Evolutionary conservation across 352 stramenopile species (phyloP).

Genomic region (Phytophthora citrophthora): DNA sequence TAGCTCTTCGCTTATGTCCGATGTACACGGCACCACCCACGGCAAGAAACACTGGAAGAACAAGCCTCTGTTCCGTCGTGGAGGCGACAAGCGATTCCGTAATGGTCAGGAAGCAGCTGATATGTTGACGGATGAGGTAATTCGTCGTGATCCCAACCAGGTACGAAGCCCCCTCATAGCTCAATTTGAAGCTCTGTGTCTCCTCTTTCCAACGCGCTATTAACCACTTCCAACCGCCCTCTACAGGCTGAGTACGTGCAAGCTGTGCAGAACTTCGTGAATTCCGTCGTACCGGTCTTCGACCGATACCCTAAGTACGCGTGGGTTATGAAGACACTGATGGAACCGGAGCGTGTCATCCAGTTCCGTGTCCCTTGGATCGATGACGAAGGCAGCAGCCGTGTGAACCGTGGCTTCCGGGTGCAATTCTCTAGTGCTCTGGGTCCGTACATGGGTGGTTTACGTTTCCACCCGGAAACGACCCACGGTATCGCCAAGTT

Average conservation of each 20-base stretch:
- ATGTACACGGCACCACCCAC: slow-evolving; percentile 88
- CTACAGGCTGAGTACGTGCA: slow-evolving; percentile 60
- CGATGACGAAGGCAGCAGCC: slow-evolving; percentile 94
- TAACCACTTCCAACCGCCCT: neutral
- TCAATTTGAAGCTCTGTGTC: slow-evolving; percentile 17
- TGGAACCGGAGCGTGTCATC: slow-evolving; percentile 96
- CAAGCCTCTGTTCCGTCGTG: slow-evolving; percentile 96
- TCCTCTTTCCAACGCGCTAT: slow-evolving; percentile 19
- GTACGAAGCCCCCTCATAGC: slow-evolving; percentile 14
- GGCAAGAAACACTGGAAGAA: slow-evolving; percentile 95
- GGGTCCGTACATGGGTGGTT: slow-evolving; percentile 95
- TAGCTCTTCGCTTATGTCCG: slow-evolving; percentile 82
- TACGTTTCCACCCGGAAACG: slow-evolving; percentile 95
- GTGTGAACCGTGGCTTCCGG: slow-evolving; percentile 97
- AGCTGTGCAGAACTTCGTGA: slow-evolving; percentile 78
- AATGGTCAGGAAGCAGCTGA: slow-evolving; percentile 96
- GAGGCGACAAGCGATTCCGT: slow-evolving; percentile 96
- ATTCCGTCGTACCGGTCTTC: slow-evolving; percentile 87
- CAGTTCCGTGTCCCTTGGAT: slow-evolving; percentile 98
- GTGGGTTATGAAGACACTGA: slow-evolving; percentile 93
- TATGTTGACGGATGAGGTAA: slow-evolving; percentile 90
- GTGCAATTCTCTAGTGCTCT: slow-evolving; percentile 96
- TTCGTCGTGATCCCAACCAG: slow-evolving; percentile 82
- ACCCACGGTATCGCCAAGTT: slow-evolving; percentile 91
- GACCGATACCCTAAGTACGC: slow-evolving; percentile 90